phyloP scores from a whole-genome alignment of 768 basidiomycete species.

The Mycena vitilis region DNA sequence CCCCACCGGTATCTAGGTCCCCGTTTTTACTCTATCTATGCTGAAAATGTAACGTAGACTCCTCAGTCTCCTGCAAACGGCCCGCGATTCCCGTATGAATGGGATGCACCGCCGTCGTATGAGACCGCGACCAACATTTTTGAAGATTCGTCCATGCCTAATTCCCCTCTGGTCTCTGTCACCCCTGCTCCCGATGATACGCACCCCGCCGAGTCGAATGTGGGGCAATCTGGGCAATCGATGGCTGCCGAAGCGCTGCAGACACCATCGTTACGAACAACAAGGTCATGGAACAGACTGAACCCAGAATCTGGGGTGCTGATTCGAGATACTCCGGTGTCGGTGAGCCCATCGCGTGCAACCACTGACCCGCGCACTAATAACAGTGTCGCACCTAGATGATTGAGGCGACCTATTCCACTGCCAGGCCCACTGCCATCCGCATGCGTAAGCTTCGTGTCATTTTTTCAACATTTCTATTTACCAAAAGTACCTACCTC shows the following conservation, averaged over 20 bases:
- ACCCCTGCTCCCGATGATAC: not conserved
- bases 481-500: not conserved
- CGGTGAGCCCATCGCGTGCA: not conserved
- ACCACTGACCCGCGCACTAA: too few relatives aligned
- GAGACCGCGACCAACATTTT: conserved; percentile 24
- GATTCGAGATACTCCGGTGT: not conserved
- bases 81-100: conserved; percentile 22
- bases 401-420: not conserved
- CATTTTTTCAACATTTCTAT: not conserved
- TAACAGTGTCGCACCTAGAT: not conserved
- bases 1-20: conserved; percentile 7
- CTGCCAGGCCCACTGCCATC: conserved; percentile 2
- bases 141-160: not conserved
- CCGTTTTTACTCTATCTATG: too few relatives aligned
- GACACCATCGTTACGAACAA: not conserved
- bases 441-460: conserved; percentile 10
- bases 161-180: not conserved
- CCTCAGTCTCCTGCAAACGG: not conserved
- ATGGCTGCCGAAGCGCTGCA: not conserved
- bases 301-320: too few relatives aligned
- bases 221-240: not conserved
- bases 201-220: not conserved
- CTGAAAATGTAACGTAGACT: not conserved
- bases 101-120: conserved; percentile 35
- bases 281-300: not conserved